Evolutionary conservation across 139 green algal genomes (phyloP), one percentile per base, ranked within the genome.

Genomic region (Picochlorum sp.): DNA sequence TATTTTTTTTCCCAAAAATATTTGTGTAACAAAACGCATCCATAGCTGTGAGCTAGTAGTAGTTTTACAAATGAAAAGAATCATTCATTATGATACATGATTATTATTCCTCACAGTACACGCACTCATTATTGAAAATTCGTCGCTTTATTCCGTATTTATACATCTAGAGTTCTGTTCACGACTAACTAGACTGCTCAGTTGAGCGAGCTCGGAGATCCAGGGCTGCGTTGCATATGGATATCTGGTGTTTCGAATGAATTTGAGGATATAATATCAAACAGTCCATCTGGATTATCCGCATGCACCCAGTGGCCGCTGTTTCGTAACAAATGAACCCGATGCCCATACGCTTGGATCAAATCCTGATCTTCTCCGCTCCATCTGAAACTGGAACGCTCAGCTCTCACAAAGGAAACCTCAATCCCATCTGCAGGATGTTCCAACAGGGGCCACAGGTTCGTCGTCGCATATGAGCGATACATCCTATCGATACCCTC

Each of bases 221-320:
- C 47, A 54, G 16, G 16, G 47, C n/a, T 20, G 18, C 16, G 18
- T 54, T 21, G 63, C 54, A 72, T 41, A 54, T 79, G 76, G 30
- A 87, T 56, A 55, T 87, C 80, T 3, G 65, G 45, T 2, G 47
- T 18, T 6, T 80, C 79, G 54, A 95, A 89, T 15, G 71, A 83
- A 16, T 68, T 69, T 11, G 34, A 41, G 9, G 74, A 65, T 61
- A 96, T 75, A n/a, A 96, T 92, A 24, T 86, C 66, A 57, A 90
- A 86, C 45, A 96, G 72, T 10, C 70, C 79, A 16, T 75, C 65
- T 28, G 88, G 88, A 66, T 96, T 94, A 73, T 95, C 90, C 2
- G 81, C 79, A 67, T 95, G 89, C 65, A 96, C 88, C 85, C 85
- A 95, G 79, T 95, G 89, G 3, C 88, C 88, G 2, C 73, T 56